Conservation (phyloP, 2,329 filamentous ascomycete genomes). For the Penicillium capsulatum region DNA sequence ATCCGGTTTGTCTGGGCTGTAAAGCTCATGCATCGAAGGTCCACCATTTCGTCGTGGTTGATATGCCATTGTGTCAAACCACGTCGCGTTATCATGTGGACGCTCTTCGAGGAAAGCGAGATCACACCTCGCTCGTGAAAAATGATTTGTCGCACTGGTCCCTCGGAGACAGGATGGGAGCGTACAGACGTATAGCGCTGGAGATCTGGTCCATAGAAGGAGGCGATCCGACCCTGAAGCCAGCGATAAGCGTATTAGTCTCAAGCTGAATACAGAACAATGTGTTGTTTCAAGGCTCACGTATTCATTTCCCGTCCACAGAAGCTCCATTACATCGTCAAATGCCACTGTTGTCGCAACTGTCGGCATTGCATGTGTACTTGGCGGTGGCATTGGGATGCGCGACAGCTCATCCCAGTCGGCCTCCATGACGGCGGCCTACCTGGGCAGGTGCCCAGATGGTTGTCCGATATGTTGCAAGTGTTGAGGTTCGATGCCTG, state of each 20-base stretch:
- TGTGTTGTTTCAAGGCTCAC: conserved; percentile 50
- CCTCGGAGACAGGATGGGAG: conserved; percentile 68
- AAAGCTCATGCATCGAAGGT: conserved; percentile 92
- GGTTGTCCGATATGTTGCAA: background rate
- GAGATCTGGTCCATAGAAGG: conserved; percentile 80
- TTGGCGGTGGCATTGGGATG: conserved; percentile 74
- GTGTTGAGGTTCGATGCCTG: background rate
- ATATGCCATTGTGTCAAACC: conserved; percentile 88
- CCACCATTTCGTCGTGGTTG: conserved; percentile 71
- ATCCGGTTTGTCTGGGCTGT: conserved; percentile 82
- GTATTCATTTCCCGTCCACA: conserved; percentile 91
- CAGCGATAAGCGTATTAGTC: conserved; percentile 15
- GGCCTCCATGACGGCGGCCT: conserved; percentile 41
- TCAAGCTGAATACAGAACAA: background rate
- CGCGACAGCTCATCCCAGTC: conserved; percentile 66
- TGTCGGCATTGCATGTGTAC: conserved; percentile 64
- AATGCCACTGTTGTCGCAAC: conserved; percentile 79
- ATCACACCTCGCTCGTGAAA: conserved; percentile 90
- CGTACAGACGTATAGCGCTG: conserved; percentile 88
- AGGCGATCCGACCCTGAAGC: conserved; percentile 76
- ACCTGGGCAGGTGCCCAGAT: conserved; percentile 13
- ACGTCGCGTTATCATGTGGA: conserved; percentile 82
- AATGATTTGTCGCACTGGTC: conserved; percentile 78
- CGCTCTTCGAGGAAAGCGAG: conserved; percentile 72
- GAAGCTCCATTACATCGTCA: conserved; percentile 79